Conservation (phyloP, 257 asterid genomes). For the Leptodermis oblonga region DNA sequence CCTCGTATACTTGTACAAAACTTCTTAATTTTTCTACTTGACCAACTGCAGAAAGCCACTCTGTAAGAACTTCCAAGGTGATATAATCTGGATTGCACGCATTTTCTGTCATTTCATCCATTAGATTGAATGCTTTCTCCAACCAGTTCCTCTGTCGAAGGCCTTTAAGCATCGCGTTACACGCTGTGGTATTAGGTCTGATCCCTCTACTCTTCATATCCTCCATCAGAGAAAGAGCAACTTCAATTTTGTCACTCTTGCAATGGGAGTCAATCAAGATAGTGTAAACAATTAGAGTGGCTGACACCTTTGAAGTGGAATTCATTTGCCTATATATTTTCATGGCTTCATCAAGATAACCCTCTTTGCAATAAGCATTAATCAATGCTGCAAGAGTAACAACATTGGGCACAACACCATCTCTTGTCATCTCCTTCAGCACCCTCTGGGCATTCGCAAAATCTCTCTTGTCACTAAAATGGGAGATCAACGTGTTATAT, state of each 20-base stretch:
- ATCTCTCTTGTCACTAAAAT: slow-evolving; percentile 54
- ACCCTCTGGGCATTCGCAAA: slow-evolving; percentile 40
- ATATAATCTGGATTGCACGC: slow-evolving; percentile 69
- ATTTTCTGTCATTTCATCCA: slow-evolving; percentile 72
- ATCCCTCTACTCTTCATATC: slow-evolving; percentile 67
- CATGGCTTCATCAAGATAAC: slow-evolving; percentile 54
- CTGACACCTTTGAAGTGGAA: slow-evolving; percentile 39
- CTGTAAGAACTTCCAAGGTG: slow-evolving; percentile 72
- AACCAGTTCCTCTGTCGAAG: slow-evolving; percentile 54
- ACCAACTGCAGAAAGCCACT: slow-evolving; percentile 74
- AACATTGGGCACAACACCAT: slow-evolving; percentile 56
- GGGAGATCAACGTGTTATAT: slow-evolving; percentile 68
- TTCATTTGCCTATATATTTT: slow-evolving; percentile 47
- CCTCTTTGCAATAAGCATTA: slow-evolving; percentile 52
- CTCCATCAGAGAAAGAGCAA: slow-evolving; percentile 52
- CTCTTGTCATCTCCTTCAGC: slow-evolving; percentile 47
- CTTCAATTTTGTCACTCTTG: slow-evolving; percentile 58
- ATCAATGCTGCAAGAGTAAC: slow-evolving; percentile 80
- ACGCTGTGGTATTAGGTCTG: slow-evolving; percentile 59
- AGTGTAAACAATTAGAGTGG: slow-evolving; percentile 66
- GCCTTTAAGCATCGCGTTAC: slow-evolving; percentile 71
- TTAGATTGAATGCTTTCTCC: slow-evolving; percentile 57
- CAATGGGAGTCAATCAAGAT: slow-evolving; percentile 63
- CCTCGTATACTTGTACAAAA: slow-evolving; percentile 48
- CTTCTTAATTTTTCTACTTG: slow-evolving; percentile 47